A percentile compares a stretch with the other conserved stretches of the same genome.
These are phyloP conservation scores for Chytriomyces sp. DNA, from an alignment of 192 early-diverging fungal genomes.

Conservation along the genomic window DNA sequence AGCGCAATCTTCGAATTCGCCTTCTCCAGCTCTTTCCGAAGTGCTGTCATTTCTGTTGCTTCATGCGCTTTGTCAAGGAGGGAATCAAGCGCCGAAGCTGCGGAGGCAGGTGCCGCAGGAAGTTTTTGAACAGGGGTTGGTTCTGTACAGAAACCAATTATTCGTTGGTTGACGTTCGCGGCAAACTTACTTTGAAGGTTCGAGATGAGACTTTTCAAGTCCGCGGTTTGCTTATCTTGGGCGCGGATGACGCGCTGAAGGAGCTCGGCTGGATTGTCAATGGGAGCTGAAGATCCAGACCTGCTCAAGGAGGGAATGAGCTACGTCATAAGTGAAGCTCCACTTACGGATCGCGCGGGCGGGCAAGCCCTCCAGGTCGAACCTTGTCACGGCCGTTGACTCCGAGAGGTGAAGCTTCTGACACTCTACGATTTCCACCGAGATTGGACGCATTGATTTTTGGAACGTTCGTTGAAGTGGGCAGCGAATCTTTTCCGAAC, in stretches of 20 bases:
- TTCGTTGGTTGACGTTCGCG: background rate
- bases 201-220: background rate
- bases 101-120: background rate
- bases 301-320: background rate
- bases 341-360: background rate
- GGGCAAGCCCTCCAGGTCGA: background rate
- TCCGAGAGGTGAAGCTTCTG: background rate
- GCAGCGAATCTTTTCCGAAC: background rate
- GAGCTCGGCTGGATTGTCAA: background rate
- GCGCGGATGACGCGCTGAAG: background rate
- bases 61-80: slow-evolving; percentile 19
- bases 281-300: background rate
- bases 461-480: background rate
- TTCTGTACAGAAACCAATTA: background rate
- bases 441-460: background rate
- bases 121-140: background rate
- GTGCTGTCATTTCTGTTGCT: slow-evolving; percentile 1
- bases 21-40: background rate
- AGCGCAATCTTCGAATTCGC: slow-evolving; percentile 10
- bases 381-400: background rate
- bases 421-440: background rate
- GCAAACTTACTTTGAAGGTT: background rate
- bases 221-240: background rate
- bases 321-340: background rate
- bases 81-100: slow-evolving; percentile 9